Conservation (phyloP, 345 rosid species). For the Punica granatum region DNA sequence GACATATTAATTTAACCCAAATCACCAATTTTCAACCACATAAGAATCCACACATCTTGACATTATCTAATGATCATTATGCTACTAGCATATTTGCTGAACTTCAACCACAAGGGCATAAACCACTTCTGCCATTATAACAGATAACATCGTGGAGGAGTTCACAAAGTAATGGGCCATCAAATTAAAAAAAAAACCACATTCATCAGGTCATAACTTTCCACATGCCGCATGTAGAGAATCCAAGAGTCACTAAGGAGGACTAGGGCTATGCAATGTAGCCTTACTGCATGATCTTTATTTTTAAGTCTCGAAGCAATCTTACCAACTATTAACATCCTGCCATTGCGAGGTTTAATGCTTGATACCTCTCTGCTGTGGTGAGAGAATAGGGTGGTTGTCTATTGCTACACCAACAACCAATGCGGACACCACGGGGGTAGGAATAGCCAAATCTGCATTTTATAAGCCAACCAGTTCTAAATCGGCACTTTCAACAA, state of each 20-base stretch:
- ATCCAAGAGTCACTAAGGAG: constrained; percentile 25
- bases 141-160: not conserved
- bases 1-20: not conserved
- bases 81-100: not conserved
- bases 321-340: constrained; percentile 94
- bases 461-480: constrained; percentile 97
- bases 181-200: not conserved
- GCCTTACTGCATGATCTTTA: constrained; percentile 52
- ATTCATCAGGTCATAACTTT: constrained; percentile 1
- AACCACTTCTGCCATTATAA: not conserved
- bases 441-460: constrained; percentile 92
- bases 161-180: not conserved
- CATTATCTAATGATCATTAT: not conserved
- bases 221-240: constrained; percentile 31
- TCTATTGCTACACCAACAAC: constrained; percentile 96
- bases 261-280: constrained; percentile 33
- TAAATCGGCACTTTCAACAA: constrained; percentile 82
- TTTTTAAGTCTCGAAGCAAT: constrained; percentile 68
- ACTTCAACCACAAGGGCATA: not conserved
- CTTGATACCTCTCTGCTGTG: constrained; percentile 89
- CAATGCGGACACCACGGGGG: constrained; percentile 87
- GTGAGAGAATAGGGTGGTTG: constrained; percentile 59
- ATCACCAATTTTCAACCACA: not conserved
- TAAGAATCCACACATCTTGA: not conserved
- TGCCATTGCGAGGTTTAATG: constrained; percentile 64